Base-by-base conservation (phyloP, 495 filamentous ascomycete genomes). In the Apiosordaria backusii region DNA sequence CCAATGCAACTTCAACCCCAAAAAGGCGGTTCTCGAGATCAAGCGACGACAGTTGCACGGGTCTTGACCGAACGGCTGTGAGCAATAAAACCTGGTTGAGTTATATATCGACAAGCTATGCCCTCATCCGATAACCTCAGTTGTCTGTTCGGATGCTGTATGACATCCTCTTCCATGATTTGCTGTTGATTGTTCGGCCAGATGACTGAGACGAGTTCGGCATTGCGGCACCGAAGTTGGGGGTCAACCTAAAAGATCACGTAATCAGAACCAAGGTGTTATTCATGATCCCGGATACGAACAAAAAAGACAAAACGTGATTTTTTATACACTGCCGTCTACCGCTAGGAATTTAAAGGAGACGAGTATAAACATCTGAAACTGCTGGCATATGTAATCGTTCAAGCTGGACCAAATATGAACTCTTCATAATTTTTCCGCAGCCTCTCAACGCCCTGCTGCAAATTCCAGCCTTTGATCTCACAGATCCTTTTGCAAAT, bases 341-440 rank as follows among this genome's bases (percentile, higher is more conserved):
- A 15, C 9, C 35, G 9, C 35, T 35, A 35, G 5, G 29, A 35
- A 6, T 10, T 10, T 45, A 45, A 15, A 45, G 16, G 35, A 13
- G 3, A 45, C 16, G 35, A 45, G 16, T 45, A 45, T 45, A 3
- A 45, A 45, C 35, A 45, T 45, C 35, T 45, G 35, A 45, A 45
- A 15, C 16, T 45, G 35, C 16, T 45, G 10, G 9, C 10, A 10
- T 5, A 35, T 5, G 35, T 45, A 6, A 45, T 13, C 35, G 35
- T 15, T 45, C 24, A 40, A 9, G 57, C 58, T 71, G 63, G 76
- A 19, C 90, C 93, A 75, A 90, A 93, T 18, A 92, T 83, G 74
- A 96, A 98, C 50, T 81, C 79, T 63, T 79, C 86, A 88, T 92
- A 98, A 72, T 99, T 98, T 25, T 83, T 80, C 18, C 84, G 87